These are phyloP conservation scores for Plicaturopsis crispa DNA, from an alignment of 768 basidiomycete species.

Conservation along the genomic window DNA sequence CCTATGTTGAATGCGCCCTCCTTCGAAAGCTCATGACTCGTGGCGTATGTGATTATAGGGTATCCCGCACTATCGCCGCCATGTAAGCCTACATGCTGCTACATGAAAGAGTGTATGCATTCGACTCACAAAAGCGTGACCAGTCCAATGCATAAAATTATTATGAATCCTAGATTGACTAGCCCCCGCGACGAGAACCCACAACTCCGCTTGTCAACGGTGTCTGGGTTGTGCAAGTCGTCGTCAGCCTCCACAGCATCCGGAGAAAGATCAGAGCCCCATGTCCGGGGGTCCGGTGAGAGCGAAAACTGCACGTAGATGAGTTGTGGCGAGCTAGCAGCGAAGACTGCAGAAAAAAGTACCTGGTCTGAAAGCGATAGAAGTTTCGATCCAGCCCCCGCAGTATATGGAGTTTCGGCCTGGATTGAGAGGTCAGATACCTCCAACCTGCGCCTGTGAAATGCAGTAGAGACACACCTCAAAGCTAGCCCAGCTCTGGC, in stretches of 20 bases:
- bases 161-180: conserved; percentile 65
- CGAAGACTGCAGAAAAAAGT: not conserved
- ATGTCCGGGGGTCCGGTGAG: conserved; percentile 55
- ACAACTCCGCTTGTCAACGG: conserved; percentile 31
- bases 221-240: conserved; percentile 62
- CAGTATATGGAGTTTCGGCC: conserved; percentile 32
- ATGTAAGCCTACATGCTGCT: not conserved
- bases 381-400: conserved; percentile 27
- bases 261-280: conserved; percentile 54
- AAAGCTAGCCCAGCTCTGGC: no score
- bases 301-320: conserved; percentile 44
- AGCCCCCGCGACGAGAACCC: conserved; percentile 55
- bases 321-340: conserved; percentile 3
- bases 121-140: conserved; percentile 52
- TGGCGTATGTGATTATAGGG: conserved; percentile 33
- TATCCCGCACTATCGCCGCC: conserved; percentile 30
- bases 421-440: conserved; percentile 3
- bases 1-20: conserved; percentile 34
- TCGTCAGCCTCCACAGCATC: conserved; percentile 61
- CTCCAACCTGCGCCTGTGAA: not conserved
- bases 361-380: conserved; percentile 38
- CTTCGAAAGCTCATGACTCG: conserved; percentile 17
- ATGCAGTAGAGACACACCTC: no score
- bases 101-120: not conserved
- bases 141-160: conserved; percentile 39